phyloP scores from a whole-genome alignment of 768 basidiomycete species.

The Russula foetens region DNA sequence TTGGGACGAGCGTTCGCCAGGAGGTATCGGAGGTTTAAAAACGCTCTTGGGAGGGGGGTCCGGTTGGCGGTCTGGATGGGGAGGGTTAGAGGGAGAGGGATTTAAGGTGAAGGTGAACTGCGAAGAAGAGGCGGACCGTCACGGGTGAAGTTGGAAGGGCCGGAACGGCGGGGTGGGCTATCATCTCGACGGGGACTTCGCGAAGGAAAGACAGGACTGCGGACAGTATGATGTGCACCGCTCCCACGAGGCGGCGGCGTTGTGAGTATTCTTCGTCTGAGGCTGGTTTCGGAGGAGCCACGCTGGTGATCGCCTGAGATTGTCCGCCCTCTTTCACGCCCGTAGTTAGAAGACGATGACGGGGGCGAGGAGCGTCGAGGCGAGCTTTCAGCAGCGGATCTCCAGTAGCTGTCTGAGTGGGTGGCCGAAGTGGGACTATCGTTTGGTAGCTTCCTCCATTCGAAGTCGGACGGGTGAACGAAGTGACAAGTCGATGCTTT shows the following conservation, averaged over 20 bases:
- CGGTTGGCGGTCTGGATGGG: background rate
- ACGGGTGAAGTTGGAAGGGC: background rate
- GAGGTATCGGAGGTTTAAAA: background rate
- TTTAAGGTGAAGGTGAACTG: background rate
- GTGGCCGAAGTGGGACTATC: background rate
- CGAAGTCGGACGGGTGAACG: slow-evolving; percentile 16
- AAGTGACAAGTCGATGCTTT: slow-evolving; percentile 1
- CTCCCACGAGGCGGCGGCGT: slow-evolving; percentile 7
- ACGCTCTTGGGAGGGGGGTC: background rate
- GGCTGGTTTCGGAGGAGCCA: background rate
- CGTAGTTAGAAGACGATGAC: background rate
- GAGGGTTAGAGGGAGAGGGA: background rate
- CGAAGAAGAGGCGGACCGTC: background rate
- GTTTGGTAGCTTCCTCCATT: slow-evolving; percentile 3
- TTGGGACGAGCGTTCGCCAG: background rate
- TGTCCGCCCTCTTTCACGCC: background rate
- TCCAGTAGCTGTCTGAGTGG: background rate
- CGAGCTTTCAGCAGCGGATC: background rate
- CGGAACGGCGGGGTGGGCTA: background rate
- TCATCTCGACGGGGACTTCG: slow-evolving; percentile 10
- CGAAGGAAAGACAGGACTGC: background rate
- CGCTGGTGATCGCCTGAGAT: background rate
- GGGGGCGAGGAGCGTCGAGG: background rate
- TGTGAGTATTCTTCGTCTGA: background rate
- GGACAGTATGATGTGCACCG: background rate